These are phyloP conservation scores for Triglochin maritima DNA, from an alignment of 106 monocot genomes.

Conservation along the genomic window DNA sequence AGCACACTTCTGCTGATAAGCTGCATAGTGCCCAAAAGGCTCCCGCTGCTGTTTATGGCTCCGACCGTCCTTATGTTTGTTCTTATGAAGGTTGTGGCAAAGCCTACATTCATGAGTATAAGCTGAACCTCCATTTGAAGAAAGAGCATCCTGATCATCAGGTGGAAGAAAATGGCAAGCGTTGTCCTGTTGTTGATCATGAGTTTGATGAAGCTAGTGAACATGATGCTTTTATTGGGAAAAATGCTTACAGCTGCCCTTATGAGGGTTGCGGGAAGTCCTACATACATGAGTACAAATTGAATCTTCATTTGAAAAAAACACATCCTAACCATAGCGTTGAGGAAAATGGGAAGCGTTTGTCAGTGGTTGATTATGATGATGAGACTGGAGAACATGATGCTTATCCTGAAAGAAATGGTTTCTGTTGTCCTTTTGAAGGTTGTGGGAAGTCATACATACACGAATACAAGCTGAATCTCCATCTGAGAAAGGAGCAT, in stretches of 20 bases:
- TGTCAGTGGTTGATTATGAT: background rate
- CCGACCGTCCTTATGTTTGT: slow-evolving; percentile 45
- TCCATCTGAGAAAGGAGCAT: slow-evolving; percentile 57
- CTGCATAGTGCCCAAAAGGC: slow-evolving; percentile 21
- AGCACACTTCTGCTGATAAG: slow-evolving; percentile 27
- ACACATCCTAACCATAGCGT: slow-evolving; percentile 40
- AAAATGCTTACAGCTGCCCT: slow-evolving; percentile 44
- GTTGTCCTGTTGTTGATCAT: background rate
- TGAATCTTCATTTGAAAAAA: slow-evolving; percentile 64
- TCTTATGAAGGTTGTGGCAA: slow-evolving; percentile 18
- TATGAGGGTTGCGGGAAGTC: slow-evolving; percentile 66
- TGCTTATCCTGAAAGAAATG: slow-evolving; percentile 3
- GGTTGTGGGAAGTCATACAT: slow-evolving; percentile 68
- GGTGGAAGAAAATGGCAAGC: slow-evolving; percentile 12
- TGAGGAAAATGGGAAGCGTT: slow-evolving; percentile 27
- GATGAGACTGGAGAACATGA: slow-evolving; percentile 31
- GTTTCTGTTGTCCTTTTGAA: slow-evolving; percentile 44
- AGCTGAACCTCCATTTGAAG: slow-evolving; percentile 16
- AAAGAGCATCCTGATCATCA: slow-evolving; percentile 14
- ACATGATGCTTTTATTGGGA: slow-evolving; percentile 16
- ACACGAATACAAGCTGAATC: slow-evolving; percentile 76
- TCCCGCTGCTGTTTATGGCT: slow-evolving; percentile 11
- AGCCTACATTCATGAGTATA: slow-evolving; percentile 16
- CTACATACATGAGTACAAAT: slow-evolving; percentile 72
- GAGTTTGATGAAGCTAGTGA: slow-evolving; percentile 18